Conservation (phyloP, 2,329 filamentous ascomycete genomes). For the Penicillium sp. region DNA sequence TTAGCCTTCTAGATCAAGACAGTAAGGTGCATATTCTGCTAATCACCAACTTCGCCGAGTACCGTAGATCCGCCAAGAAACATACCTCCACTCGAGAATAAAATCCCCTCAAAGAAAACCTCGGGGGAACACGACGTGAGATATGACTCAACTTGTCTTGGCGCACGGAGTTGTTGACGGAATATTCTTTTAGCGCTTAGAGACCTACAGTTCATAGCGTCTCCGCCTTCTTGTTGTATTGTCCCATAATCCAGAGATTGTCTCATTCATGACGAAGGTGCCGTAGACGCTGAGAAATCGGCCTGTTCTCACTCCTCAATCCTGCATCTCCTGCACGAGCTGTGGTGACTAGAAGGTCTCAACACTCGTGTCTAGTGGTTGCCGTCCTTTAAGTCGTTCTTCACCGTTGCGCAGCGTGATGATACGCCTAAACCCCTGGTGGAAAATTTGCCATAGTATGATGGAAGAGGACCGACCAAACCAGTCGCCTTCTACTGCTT, state of each 20-base stretch:
- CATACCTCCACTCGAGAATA: constrained; percentile 35
- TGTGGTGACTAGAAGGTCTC: constrained; percentile 40
- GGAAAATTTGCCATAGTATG: constrained; percentile 37
- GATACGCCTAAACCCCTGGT: constrained; percentile 31
- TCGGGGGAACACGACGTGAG: constrained; percentile 34
- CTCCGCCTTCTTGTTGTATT: constrained; percentile 38
- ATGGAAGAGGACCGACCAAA: constrained; percentile 31
- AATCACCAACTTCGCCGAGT: constrained; percentile 44
- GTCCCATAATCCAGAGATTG: constrained; percentile 32
- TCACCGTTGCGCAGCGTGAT: constrained; percentile 19
- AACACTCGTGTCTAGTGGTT: constrained; percentile 45
- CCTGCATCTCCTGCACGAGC: constrained; percentile 42
- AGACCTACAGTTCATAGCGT: constrained; percentile 19
- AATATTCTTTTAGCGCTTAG: background rate
- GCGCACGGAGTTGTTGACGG: constrained; percentile 29
- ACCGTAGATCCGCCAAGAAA: constrained; percentile 40
- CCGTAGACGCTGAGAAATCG: constrained; percentile 35
- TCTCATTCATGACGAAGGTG: constrained; percentile 40
- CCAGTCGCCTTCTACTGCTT: constrained; percentile 33
- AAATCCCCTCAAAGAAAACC: constrained; percentile 29
- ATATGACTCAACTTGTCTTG: constrained; percentile 41
- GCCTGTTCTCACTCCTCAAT: constrained; percentile 42
- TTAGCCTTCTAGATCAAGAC: constrained; percentile 7
- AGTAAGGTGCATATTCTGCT: constrained; percentile 26
- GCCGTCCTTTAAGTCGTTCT: constrained; percentile 42